Evolutionary conservation across 768 basidiomycete species (phyloP).

Genomic region (Butyriboletus loyo): DNA sequence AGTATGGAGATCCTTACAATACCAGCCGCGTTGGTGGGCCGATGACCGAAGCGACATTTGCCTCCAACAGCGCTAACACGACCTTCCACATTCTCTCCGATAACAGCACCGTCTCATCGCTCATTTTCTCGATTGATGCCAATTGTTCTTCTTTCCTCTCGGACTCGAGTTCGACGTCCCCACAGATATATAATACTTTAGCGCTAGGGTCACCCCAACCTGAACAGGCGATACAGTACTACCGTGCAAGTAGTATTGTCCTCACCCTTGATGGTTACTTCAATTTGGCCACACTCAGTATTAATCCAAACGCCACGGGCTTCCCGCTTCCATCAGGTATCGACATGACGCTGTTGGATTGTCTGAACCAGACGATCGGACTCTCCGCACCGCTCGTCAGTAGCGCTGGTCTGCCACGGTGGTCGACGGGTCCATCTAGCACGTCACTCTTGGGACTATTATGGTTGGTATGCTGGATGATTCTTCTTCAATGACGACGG

Average conservation of each 20-base stretch:
- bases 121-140: conserved; percentile 40
- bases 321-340: conserved; percentile 51
- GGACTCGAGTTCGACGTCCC: conserved; percentile 31
- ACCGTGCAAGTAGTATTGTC: conserved; percentile 60
- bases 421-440: conserved; percentile 2
- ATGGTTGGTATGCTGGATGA: conserved; percentile 18
- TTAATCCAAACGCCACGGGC: conserved; percentile 39
- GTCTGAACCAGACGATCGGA: conserved; percentile 64
- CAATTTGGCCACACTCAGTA: conserved; percentile 48
- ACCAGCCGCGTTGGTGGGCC: conserved; percentile 49
- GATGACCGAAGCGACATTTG: conserved; percentile 37
- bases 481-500: background rate
- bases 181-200: conserved; percentile 31
- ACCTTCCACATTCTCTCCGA: conserved; percentile 49
- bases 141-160: conserved; percentile 44
- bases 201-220: conserved; percentile 35
- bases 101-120: conserved; percentile 43
- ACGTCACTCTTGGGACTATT: conserved; percentile 10
- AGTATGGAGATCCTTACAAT: conserved; percentile 48
- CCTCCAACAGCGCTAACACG: conserved; percentile 37
- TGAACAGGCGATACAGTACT: conserved; percentile 64
- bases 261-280: conserved; percentile 67
- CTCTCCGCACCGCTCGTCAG: conserved; percentile 54
- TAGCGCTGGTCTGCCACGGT: conserved; percentile 25
- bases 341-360: conserved; percentile 48